Conservation (phyloP, 148 eudicot genomes). For the Euryodendron excelsum region DNA sequence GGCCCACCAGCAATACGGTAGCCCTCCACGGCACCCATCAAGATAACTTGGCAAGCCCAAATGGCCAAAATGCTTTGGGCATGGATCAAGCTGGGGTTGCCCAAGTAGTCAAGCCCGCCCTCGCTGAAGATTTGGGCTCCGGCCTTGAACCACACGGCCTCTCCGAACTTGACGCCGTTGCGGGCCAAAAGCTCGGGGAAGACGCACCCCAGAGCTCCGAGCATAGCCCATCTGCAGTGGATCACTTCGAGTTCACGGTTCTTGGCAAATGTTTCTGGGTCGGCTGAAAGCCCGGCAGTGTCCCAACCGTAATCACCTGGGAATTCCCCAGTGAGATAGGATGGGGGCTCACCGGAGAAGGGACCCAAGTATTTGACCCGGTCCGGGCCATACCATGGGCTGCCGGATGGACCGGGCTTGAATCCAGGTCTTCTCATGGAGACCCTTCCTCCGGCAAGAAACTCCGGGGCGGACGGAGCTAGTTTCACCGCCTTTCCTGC, state of each 20-base stretch:
- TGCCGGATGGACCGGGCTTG: slow-evolving; percentile 15
- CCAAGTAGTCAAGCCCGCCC: slow-evolving; percentile 39
- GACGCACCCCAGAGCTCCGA: slow-evolving; percentile 41
- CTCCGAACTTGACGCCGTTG: slow-evolving; percentile 41
- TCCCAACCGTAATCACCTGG: slow-evolving; percentile 40
- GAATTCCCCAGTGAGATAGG: slow-evolving; percentile 36
- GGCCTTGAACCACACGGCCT: slow-evolving; percentile 48
- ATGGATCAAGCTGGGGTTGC: slow-evolving; percentile 40
- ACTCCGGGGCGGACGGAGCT: slow-evolving; percentile 17
- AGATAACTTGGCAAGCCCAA: slow-evolving; percentile 38
- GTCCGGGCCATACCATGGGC: slow-evolving; percentile 38
- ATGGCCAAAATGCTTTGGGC: slow-evolving; percentile 41
- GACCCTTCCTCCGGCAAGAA: slow-evolving; percentile 20
- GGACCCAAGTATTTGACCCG: slow-evolving; percentile 37
- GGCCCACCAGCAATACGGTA: slow-evolving; percentile 43
- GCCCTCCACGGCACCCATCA: slow-evolving; percentile 44
- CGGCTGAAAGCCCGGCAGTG: slow-evolving; percentile 37
- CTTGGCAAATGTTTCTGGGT: slow-evolving; percentile 35
- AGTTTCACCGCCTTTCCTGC: slow-evolving; percentile 23
- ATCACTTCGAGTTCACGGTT: slow-evolving; percentile 37
- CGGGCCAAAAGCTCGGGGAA: slow-evolving; percentile 45
- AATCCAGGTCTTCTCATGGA: slow-evolving; percentile 24
- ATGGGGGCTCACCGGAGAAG: slow-evolving; percentile 33
- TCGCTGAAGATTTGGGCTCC: slow-evolving; percentile 40
- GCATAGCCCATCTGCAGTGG: slow-evolving; percentile 38